These are phyloP conservation scores for Monilinia aucupariae DNA, from an alignment of 2,329 filamentous ascomycete genomes.

Conservation along the genomic window DNA sequence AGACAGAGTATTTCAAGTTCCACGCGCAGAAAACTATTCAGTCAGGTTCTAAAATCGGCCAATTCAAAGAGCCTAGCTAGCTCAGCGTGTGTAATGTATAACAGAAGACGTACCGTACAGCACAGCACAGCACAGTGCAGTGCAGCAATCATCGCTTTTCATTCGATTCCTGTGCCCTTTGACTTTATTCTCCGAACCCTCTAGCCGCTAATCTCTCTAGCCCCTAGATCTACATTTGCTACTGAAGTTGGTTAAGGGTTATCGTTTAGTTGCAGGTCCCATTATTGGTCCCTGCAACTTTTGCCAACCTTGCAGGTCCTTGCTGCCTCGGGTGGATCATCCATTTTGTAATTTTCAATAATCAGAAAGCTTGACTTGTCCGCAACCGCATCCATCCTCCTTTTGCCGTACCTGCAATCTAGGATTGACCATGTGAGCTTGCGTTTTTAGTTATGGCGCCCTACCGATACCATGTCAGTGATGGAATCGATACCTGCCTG, in stretches of 20 bases:
- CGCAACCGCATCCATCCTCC: constrained; percentile 18
- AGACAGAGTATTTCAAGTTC: no score
- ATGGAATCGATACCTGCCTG: constrained; percentile 25
- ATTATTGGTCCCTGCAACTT: constrained; percentile 19
- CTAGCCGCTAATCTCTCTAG: not conserved
- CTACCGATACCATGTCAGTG: constrained; percentile 26
- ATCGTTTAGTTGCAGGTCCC: constrained; percentile 5
- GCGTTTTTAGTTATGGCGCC: constrained; percentile 20
- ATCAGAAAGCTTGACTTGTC: constrained; percentile 18
- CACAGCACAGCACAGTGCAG: no score
- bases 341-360: constrained; percentile 14
- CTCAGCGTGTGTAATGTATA: not conserved
- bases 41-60: not conserved
- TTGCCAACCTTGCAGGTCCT: constrained; percentile 11
- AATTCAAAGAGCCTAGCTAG: not conserved
- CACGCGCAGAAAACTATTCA: no score
- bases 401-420: constrained; percentile 24
- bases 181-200: not conserved
- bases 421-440: constrained; percentile 30
- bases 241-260: constrained; percentile 10
- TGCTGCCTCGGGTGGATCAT: constrained; percentile 21
- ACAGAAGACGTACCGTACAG: no score
- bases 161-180: not conserved
- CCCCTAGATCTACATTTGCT: constrained; percentile 14
- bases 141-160: no score